Evolutionary conservation across 495 filamentous ascomycete species (phyloP).

Genomic region (Penicillium macrosclerotiorum): DNA sequence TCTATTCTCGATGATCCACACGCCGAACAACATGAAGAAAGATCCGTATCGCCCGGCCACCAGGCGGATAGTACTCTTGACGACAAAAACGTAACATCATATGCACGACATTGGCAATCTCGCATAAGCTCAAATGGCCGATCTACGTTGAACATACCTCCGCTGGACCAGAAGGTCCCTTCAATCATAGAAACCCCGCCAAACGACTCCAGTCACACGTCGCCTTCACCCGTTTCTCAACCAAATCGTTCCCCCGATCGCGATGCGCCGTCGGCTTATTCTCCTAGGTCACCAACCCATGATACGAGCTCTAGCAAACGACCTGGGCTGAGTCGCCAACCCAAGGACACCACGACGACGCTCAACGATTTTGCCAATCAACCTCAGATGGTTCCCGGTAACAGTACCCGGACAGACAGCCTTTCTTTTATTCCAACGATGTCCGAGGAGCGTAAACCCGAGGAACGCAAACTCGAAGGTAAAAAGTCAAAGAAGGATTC

Average conservation of each 20-base stretch:
- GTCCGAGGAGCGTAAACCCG: constrained; percentile 61
- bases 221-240: constrained; percentile 26
- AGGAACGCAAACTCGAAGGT: constrained; percentile 60
- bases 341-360: constrained; percentile 29
- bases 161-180: constrained; percentile 52
- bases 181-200: constrained; percentile 69
- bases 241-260: constrained; percentile 56
- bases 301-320: constrained; percentile 28
- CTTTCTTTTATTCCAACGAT: constrained; percentile 84
- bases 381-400: constrained; percentile 61
- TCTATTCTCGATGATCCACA: constrained; percentile 28
- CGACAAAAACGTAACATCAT: constrained; percentile 21
- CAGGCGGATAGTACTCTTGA: constrained; percentile 9
- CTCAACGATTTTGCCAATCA: constrained; percentile 39
- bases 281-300: constrained; percentile 22
- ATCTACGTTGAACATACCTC: constrained; percentile 38
- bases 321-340: constrained; percentile 20
- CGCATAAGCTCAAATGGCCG: constrained; percentile 47
- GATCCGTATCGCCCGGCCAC: not conserved
- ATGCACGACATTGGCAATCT: constrained; percentile 43
- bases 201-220: constrained; percentile 27
- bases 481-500: constrained; percentile 64
- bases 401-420: constrained; percentile 68
- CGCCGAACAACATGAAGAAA: constrained; percentile 18
- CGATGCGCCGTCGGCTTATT: constrained; percentile 32